phyloP scores from a whole-genome alignment of 225 moss, liverwort and hornwort genomes.

The Physcomitrium patens region DNA sequence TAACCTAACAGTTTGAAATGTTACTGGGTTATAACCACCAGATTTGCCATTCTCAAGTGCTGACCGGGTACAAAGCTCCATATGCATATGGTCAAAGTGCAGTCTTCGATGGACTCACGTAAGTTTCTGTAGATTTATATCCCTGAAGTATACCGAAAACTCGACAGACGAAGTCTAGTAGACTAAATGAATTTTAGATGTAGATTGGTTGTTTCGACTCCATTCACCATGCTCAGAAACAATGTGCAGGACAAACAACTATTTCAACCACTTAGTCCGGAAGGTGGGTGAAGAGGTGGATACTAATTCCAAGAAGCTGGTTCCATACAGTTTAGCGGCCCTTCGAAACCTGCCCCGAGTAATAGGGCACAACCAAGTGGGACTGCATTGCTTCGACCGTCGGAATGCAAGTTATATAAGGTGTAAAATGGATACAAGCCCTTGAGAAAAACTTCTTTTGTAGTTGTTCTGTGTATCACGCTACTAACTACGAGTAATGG shows the following conservation, averaged over 20 bases:
- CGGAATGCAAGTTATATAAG: constrained; percentile 42
- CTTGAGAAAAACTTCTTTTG: background rate
- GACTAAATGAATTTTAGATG: background rate
- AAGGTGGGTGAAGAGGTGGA: constrained; percentile 42
- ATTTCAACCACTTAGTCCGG: constrained; percentile 35
- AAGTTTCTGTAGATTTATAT: background rate
- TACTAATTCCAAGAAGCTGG: constrained; percentile 31
- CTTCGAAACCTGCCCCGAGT: constrained; percentile 30
- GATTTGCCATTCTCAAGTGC: constrained; percentile 39
- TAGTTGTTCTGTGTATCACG: background rate
- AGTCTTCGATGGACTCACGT: constrained; percentile 38
- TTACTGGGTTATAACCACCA: constrained; percentile 16
- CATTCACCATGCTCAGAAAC: background rate
- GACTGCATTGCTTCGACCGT: constrained; percentile 34
- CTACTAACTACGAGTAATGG: no score
- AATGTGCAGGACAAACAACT: constrained; percentile 38
- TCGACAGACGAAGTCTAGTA: background rate
- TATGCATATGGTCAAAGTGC: constrained; percentile 39
- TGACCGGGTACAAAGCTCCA: constrained; percentile 39
- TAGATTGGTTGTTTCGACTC: background rate
- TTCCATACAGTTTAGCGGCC: constrained; percentile 24
- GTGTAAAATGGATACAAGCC: constrained; percentile 14
- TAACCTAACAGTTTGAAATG: constrained; percentile 15
- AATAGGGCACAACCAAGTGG: constrained; percentile 32
- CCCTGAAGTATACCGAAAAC: background rate